These are phyloP conservation scores for Ophiocordyceps camponoti-rufipedis DNA, from an alignment of 2,329 filamentous ascomycete genomes.

Conservation along the genomic window DNA sequence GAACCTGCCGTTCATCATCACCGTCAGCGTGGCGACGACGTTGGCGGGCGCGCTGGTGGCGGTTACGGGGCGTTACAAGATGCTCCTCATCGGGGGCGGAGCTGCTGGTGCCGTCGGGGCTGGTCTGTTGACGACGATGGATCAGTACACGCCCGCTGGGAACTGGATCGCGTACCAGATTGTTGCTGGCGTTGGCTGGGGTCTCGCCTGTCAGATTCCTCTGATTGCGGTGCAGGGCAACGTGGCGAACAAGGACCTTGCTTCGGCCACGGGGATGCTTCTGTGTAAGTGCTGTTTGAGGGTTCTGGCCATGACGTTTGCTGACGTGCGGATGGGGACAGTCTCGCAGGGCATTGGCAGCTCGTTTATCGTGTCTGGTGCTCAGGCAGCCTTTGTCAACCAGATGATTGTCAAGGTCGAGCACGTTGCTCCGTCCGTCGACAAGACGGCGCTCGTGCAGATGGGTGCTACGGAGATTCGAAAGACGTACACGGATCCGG, in stretches of 20 bases:
- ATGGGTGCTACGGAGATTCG: neutral
- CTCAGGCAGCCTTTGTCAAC: neutral
- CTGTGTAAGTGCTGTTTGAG: neutral
- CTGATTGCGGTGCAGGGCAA: neutral
- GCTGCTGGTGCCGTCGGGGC: neutral
- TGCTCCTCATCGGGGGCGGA: neutral
- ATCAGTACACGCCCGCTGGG: neutral
- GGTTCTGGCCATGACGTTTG: no score
- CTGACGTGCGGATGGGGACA: neutral
- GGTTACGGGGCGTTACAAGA: neutral
- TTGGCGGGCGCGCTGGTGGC: neutral
- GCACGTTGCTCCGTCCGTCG: neutral
- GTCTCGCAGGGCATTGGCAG: neutral
- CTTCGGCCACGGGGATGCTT: neutral
- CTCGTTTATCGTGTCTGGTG: neutral
- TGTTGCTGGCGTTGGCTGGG: neutral
- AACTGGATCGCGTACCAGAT: neutral
- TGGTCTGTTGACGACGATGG: neutral
- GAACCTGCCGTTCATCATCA: neutral
- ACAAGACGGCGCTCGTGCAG: neutral
- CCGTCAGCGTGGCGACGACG: neutral
- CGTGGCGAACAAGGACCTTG: neutral
- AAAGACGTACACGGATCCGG: neutral
- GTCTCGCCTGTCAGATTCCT: neutral
- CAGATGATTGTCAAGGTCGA: neutral